These are phyloP conservation scores for Quillaja saponaria DNA, from an alignment of 306 rosid genomes.

Conservation along the genomic window DNA sequence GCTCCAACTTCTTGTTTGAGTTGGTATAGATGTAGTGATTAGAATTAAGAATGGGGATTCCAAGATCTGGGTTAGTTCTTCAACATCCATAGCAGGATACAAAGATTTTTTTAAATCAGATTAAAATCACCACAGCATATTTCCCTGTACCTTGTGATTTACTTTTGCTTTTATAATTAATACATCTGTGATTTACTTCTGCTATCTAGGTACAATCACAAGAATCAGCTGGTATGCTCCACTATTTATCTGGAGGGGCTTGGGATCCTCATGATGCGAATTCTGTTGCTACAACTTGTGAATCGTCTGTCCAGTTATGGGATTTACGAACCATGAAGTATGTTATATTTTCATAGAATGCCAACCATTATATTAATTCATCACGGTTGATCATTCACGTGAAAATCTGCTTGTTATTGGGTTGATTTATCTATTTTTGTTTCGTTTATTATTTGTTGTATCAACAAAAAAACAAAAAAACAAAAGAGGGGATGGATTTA, in stretches of 20 bases:
- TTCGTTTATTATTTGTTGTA: background rate
- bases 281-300: slow-evolving; percentile 81
- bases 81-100: no score
- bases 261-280: slow-evolving; percentile 97
- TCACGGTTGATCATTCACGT: slow-evolving; percentile 8
- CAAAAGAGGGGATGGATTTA: background rate
- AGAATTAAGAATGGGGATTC: no score
- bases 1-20: no score
- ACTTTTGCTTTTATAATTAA: no score
- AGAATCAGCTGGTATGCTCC: slow-evolving; percentile 84
- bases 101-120: no score
- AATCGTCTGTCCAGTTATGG: slow-evolving; percentile 88
- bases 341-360: slow-evolving; percentile 32
- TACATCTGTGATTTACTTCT: no score
- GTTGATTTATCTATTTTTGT: slow-evolving; percentile 2
- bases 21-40: no score
- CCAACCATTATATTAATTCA: slow-evolving; percentile 13
- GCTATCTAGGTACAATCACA: slow-evolving; percentile 69
- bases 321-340: slow-evolving; percentile 94
- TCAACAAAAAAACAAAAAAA: no score
- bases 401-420: slow-evolving; percentile 1
- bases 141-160: no score
- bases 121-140: no score
- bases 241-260: slow-evolving; percentile 86
- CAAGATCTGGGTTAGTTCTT: no score